Base-by-base conservation (phyloP, 331 rosid genomes). In the Erythrophleum ivorense region DNA sequence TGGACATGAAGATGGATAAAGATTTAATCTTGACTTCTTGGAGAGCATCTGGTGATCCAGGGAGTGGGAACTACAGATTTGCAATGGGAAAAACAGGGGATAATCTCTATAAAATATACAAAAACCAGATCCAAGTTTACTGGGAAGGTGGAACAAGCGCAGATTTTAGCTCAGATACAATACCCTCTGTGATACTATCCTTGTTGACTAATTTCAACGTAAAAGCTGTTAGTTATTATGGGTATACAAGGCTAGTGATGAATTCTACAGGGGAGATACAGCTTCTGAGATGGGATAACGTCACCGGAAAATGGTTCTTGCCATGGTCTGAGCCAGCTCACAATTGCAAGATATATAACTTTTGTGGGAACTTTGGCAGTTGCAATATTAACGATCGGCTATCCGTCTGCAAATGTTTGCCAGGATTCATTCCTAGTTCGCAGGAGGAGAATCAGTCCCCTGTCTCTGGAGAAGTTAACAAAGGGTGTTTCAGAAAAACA, bases 301-400 rank as follows among this genome's bases (percentile, higher is more conserved):
- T 13, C 19, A 8, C 0, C 0, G 0, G 0, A 11, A 0, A 2
- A 63, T 63, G 69, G 69, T 4, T 0, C 1, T 0, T 11, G 2
- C 0, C 0, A 1, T 63, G 43, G 43, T 0, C 2, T 0, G 4
- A 34, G 4, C 69, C 69, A 33, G 19, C 6, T 2, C 2, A 6
- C 11, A 0, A 33, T 0, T 63, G 69, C 69, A 2, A 33, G 69
- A 0, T 2, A 12, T 0, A 31, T 14, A 63, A 63, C 11, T 0
- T 4, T 19, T 63, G 45, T 33, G 69, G 69, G 2, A 63, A 6
- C 19, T 63, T 31, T 3, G 1, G 45, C 1, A 63, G 45, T 15
- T 63, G 69, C 69, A 63, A 63, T 6, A 31, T 0, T 1, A 12
- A 48, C 1, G 1, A 48, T 2, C 1, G 1, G 1, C 50, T 0